Evolutionary conservation across 306 rosid species (phyloP).

Genomic region (Citrullus mucosospermus): DNA sequence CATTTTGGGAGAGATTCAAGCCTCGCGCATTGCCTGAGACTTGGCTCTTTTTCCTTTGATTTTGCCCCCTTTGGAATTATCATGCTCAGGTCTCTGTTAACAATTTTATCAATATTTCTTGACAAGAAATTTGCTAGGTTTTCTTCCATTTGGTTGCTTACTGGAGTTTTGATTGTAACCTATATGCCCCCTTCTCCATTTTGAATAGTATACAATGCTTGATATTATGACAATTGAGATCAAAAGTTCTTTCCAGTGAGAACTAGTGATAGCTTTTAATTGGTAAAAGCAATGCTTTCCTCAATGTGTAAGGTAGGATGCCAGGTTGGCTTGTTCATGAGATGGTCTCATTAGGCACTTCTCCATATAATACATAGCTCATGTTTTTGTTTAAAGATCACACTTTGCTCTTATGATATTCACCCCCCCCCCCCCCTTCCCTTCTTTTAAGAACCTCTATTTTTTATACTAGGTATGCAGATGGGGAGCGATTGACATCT

Average conservation of each 20-base stretch:
- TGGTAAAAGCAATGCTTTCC: background rate
- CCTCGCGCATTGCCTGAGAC: background rate
- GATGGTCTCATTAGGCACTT: background rate
- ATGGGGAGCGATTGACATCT: conserved; percentile 39
- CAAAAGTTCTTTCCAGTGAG: background rate
- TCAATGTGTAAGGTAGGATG: background rate
- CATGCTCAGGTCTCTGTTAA: background rate
- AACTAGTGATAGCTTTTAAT: background rate
- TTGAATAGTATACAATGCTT: background rate
- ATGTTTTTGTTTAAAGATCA: background rate
- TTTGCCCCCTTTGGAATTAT: background rate
- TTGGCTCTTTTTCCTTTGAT: background rate
- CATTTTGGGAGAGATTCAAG: background rate
- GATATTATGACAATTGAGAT: background rate
- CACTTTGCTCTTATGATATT: background rate
- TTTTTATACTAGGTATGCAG: conserved; percentile 34
- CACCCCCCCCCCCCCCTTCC: no score
- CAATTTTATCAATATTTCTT: background rate
- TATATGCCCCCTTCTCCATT: background rate
- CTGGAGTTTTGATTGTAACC: background rate
- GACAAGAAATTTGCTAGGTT: background rate
- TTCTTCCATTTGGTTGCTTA: background rate
- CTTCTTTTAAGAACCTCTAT: background rate
- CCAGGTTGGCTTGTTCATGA: background rate
- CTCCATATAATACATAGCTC: background rate